Percentiles rank a stretch among this genome's conserved stretches.
These are phyloP conservation scores for Exophiala dermatitidis DNA, from an alignment of 2,329 filamentous ascomycete species.

Conservation along the genomic window DNA sequence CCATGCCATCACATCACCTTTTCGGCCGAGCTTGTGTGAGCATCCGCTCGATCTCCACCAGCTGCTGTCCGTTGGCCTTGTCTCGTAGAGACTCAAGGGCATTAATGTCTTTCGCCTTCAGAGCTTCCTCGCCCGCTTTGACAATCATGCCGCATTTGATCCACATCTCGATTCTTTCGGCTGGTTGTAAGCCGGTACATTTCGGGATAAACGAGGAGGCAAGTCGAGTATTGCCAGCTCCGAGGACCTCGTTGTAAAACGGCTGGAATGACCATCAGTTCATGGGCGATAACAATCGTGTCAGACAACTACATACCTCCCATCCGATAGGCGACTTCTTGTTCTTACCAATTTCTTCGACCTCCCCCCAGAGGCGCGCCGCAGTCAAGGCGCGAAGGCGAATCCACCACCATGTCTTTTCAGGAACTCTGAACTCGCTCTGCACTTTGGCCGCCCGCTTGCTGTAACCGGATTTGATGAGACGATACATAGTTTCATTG, in stretches of 20 bases:
- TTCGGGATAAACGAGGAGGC: slow-evolving; percentile 82
- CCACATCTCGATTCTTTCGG: slow-evolving; percentile 82
- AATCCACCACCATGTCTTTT: slow-evolving; percentile 83
- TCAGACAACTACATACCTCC: slow-evolving; percentile 58
- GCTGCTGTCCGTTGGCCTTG: slow-evolving; percentile 62
- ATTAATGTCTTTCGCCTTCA: slow-evolving; percentile 69
- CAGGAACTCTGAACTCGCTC: slow-evolving; percentile 84
- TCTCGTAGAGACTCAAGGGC: slow-evolving; percentile 66
- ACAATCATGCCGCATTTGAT: slow-evolving; percentile 86
- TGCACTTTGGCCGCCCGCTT: slow-evolving; percentile 83
- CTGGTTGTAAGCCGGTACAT: slow-evolving; percentile 62
- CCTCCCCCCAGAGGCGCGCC: slow-evolving; percentile 82
- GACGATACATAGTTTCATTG: slow-evolving; percentile 85
- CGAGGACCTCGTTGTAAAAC: slow-evolving; percentile 82
- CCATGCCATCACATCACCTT: slow-evolving; percentile 29
- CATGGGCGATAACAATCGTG: background rate
- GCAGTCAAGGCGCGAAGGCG: slow-evolving; percentile 81
- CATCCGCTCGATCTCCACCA: slow-evolving; percentile 76
- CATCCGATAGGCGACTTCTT: slow-evolving; percentile 91
- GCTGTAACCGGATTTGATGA: slow-evolving; percentile 72
- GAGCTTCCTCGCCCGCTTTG: slow-evolving; percentile 85
- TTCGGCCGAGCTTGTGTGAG: slow-evolving; percentile 49
- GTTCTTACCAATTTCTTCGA: slow-evolving; percentile 70
- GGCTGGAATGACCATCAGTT: slow-evolving; percentile 47
- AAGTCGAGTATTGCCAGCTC: slow-evolving; percentile 81